Evolutionary conservation across 192 early-diverging fungal genomes (phyloP), one percentile per base, ranked within the genome.

Genomic region (Entomortierella lignicola): DNA sequence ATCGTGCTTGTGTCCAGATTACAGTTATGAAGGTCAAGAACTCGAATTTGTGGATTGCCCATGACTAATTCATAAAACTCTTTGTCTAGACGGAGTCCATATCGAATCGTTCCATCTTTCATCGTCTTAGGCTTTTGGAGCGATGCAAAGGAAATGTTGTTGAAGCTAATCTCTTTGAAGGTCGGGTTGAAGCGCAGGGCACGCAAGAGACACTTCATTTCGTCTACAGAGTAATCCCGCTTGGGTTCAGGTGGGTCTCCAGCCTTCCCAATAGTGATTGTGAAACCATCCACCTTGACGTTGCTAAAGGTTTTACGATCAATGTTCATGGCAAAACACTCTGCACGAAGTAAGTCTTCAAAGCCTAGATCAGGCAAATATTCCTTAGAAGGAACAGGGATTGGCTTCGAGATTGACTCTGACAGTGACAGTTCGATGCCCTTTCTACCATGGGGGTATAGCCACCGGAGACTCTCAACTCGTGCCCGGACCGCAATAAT

Each of bases 131-230:
- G 55, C 23, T 69, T 77, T 39, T 77, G 74, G 6, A 77, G 66
- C 11, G 55, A 26, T 11, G 66, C 67, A 42, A 79, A 79, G 1
- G 75, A 79, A 27, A 79, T 70, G 63, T 79, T 66, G 27, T 44
- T 37, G 42, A 79, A 79, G 32, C 61, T 70, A 37, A 79, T 70
- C 21, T 79, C 67, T 21, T 79, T 79, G 63, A 79, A 79, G 4
- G 75, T 70, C n/a, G 75, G 70, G 57, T 79, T 79, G 52, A 79
- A 79, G 5, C 75, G 75, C 13, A 79, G 55, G n/a, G 75, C 75
- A 0, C 75, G 60, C 50, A 79, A 42, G 11, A 79, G 75, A 51
- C 66, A 69, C 52, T 79, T 79, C 75, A 79, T 79, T 57, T 79
- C 75, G 34, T 79, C 75, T 23, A 79, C 75, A 26, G 68, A 42